Base-by-base conservation (phyloP, 2,329 filamentous ascomycete genomes). In the Capronia coronata region DNA sequence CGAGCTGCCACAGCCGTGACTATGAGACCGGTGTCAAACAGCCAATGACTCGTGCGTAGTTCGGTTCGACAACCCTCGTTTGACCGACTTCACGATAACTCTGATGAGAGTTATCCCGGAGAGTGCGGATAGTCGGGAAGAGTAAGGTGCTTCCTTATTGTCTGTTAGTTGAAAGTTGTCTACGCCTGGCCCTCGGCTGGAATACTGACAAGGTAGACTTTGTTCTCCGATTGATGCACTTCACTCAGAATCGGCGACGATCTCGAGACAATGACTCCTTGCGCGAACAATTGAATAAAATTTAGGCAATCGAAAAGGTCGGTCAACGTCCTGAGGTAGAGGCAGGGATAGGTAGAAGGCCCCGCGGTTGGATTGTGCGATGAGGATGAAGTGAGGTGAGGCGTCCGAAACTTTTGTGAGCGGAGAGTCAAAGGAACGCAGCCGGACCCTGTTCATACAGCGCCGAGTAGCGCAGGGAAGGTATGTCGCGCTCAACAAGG, bases 331-430 rank as follows among this genome's bases (percentile, higher is more conserved):
- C 34, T 5, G 8, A 37, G 34, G 34, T 37, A 19, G 13, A 13
- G 14, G 14, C 34, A 7, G 16, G 34, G 34, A 19, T 37, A 9
- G 11, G 7, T n/a, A 34, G 19, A n/a, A n/a, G n/a, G n/a, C n/a
- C 25, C 30, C 39, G 29, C n/a, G 32, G 21, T 21, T 16, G 11
- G 16, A 21, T 41, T 23, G 47, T 29, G 42, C 25, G 29, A 19
- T 22, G 25, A 29, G 41, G 16, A 18, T 42, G 46, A 48, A 34
- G 43, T 51, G 48, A 54, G 48, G 45, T 54, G 44, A 50, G 37
- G 51, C 32, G 45, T 38, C 52, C 45, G 48, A 54, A 51, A 51
- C 43, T 29, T 54, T 54, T 51, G 29, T 51, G 46, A 51, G 52
- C 48, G 48, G 44, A 30, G n/a, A 42, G 41, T 44, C 21, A 23